A percentile compares a stretch with the other conserved stretches of the same genome.
phyloP scores from a whole-genome alignment of 2,329 filamentous ascomycete genomes.

The Talaromyces sp. region DNA sequence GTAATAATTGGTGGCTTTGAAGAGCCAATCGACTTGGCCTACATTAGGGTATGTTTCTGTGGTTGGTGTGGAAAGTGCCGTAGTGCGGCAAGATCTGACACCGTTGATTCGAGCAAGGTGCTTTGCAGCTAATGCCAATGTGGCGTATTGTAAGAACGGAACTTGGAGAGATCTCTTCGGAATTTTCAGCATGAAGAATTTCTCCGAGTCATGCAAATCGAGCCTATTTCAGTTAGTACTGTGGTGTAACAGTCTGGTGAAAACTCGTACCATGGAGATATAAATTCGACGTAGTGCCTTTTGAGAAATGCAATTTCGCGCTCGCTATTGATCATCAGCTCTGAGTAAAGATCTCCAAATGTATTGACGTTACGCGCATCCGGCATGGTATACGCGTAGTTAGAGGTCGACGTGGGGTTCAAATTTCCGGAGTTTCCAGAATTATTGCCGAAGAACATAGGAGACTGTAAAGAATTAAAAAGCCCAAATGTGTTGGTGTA shows the following conservation, averaged over 20 bases:
- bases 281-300: conserved; percentile 35
- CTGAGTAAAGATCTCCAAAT: conserved; percentile 36
- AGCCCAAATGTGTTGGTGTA: not conserved
- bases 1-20: conserved; percentile 61
- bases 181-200: conserved; percentile 38
- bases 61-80: conserved; percentile 42
- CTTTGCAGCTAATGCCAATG: conserved; percentile 41
- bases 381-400: not conserved
- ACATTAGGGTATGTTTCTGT: conserved; percentile 54
- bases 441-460: not conserved
- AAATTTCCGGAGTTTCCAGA: not conserved
- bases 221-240: conserved; percentile 28
- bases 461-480: not conserved
- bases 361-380: not conserved
- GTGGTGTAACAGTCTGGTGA: not conserved
- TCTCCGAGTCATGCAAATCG: conserved; percentile 40
- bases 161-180: conserved; percentile 38
- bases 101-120: conserved; percentile 37
- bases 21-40: conserved; percentile 54
- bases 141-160: conserved; percentile 34
- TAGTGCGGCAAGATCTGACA: conserved; percentile 23
- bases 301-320: conserved; percentile 39
- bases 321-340: conserved; percentile 37
- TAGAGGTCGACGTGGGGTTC: not conserved
- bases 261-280: conserved; percentile 35